Conservation (phyloP, 2,329 filamentous ascomycete genomes). For the Trichoderma aggressivum region DNA sequence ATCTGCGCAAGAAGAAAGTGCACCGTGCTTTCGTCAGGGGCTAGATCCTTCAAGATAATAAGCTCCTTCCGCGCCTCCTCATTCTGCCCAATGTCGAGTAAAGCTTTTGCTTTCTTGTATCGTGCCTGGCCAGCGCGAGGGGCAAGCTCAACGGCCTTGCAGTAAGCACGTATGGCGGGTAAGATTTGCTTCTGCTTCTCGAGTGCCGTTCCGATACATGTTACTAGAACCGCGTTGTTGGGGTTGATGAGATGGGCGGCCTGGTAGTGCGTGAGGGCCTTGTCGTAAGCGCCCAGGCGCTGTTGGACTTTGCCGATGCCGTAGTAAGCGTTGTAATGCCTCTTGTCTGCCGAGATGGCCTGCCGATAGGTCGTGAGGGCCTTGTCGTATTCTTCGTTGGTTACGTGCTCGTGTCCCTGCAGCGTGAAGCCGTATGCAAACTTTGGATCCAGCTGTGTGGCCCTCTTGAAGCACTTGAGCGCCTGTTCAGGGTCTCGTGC, state of each 20-base stretch:
- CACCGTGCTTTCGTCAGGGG: slow-evolving; percentile 91
- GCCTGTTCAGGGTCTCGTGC: slow-evolving; percentile 93
- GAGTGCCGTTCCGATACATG: slow-evolving; percentile 84
- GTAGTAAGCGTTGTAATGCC: slow-evolving; percentile 99
- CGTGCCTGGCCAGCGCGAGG: slow-evolving; percentile 78
- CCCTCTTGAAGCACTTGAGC: slow-evolving; percentile 88
- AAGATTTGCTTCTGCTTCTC: slow-evolving; percentile 84
- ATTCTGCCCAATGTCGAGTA: slow-evolving; percentile 71
- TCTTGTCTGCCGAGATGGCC: slow-evolving; percentile 78
- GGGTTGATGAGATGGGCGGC: slow-evolving; percentile 87
- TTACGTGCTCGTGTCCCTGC: slow-evolving; percentile 91
- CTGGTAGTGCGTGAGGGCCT: slow-evolving; percentile 87
- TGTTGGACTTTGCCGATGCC: slow-evolving; percentile 81
- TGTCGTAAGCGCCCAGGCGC: slow-evolving; percentile 84
- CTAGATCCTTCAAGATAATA: slow-evolving; percentile 82
- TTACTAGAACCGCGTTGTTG: slow-evolving; percentile 86
- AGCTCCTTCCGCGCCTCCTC: slow-evolving; percentile 77
- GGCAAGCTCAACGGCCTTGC: slow-evolving; percentile 75
- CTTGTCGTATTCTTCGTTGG: slow-evolving; percentile 97
- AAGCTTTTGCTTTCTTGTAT: slow-evolving; percentile 86
- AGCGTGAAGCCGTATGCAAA: slow-evolving; percentile 96
- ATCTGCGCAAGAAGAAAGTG: slow-evolving; percentile 90
- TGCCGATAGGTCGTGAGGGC: slow-evolving; percentile 82
- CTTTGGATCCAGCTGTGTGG: slow-evolving; percentile 82
- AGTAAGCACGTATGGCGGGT: slow-evolving; percentile 77